phyloP scores from a whole-genome alignment of 179 eudicot genomes.

The Heliamphora ciliata region DNA sequence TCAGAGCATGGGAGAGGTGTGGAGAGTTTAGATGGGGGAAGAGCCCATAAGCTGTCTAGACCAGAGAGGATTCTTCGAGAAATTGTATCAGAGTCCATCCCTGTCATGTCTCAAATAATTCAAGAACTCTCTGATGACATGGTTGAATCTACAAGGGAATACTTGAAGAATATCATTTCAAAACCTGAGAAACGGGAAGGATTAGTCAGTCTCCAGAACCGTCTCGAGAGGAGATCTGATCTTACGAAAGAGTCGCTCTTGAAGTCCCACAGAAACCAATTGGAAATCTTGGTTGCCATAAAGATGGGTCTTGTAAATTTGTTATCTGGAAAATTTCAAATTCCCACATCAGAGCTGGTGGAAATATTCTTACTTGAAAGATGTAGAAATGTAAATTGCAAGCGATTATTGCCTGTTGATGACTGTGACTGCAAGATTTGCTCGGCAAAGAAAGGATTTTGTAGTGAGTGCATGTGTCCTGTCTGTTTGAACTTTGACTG shows the following conservation, averaged over 20 bases:
- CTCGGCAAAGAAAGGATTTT: conserved; percentile 72
- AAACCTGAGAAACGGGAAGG: conserved; percentile 32
- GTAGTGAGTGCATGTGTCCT: conserved; percentile 86
- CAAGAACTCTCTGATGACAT: conserved; percentile 62
- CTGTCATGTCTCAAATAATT: conserved; percentile 48
- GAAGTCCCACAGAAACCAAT: conserved; percentile 43
- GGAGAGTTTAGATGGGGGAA: conserved; percentile 39
- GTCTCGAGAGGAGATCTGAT: conserved; percentile 53
- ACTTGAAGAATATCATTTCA: conserved; percentile 41
- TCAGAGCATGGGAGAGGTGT: conserved; percentile 35
- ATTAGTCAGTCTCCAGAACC: conserved; percentile 42
- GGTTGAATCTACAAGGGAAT: conserved; percentile 51
- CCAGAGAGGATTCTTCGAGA: conserved; percentile 56
- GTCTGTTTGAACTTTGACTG: conserved; percentile 71
- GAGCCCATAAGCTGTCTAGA: conserved; percentile 33
- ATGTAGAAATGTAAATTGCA: conserved; percentile 69
- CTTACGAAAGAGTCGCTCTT: conserved; percentile 53
- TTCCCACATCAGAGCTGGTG: conserved; percentile 39
- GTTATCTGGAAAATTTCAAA: conserved; percentile 31
- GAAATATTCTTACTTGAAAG: conserved; percentile 61
- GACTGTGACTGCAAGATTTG: conserved; percentile 89
- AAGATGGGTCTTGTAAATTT: conserved; percentile 60
- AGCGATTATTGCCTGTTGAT: conserved; percentile 58
- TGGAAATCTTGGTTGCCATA: conserved; percentile 61
- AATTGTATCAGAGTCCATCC: conserved; percentile 47